Conservation (phyloP, 352 stramenopile genomes). For the Saprolegnia parasitica region DNA sequence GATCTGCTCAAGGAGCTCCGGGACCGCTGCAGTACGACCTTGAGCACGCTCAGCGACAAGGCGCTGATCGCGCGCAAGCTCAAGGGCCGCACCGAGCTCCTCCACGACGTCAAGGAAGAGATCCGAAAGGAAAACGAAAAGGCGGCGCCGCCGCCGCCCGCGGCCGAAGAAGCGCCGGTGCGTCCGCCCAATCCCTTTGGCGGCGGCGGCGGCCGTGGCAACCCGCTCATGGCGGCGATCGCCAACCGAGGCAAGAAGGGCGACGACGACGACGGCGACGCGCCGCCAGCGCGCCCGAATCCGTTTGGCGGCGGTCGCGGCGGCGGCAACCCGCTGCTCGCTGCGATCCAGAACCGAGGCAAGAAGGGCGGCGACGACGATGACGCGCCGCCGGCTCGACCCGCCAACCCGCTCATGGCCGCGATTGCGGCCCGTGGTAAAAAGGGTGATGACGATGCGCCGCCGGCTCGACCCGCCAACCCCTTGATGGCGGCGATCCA, state of each 20-base stretch:
- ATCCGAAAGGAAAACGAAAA: slow-evolving; percentile 47
- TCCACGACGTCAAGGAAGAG: slow-evolving; percentile 84
- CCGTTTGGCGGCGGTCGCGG: slow-evolving; percentile 36
- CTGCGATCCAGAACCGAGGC: slow-evolving; percentile 33
- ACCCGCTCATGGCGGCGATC: slow-evolving; percentile 52
- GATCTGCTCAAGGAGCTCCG: slow-evolving; percentile 57
- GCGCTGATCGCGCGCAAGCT: slow-evolving; percentile 46
- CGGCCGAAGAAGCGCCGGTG: slow-evolving; percentile 33
- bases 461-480: slow-evolving; percentile 38
- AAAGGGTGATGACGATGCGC: slow-evolving; percentile 34
- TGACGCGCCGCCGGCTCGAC: slow-evolving; percentile 31
- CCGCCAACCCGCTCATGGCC: slow-evolving; percentile 44
- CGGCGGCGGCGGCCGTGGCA: slow-evolving; percentile 36
- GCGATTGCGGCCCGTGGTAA: slow-evolving; percentile 52
- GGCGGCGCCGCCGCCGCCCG: slow-evolving; percentile 15
- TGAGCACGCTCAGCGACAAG: slow-evolving; percentile 66
- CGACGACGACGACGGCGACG: slow-evolving; percentile 33
- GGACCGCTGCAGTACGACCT: slow-evolving; percentile 47
- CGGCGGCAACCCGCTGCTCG: slow-evolving; percentile 32
- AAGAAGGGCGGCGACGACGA: slow-evolving; percentile 26
- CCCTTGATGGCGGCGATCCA: slow-evolving; percentile 34
- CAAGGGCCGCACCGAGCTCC: slow-evolving; percentile 59
- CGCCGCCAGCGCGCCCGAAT: slow-evolving; percentile 41
- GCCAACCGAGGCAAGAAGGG: slow-evolving; percentile 36
- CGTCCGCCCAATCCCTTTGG: slow-evolving; percentile 48